A percentile compares a stretch with the other conserved stretches of the same genome.
Conservation (phyloP, 2,329 filamentous ascomycete species). For the Capronia americana region DNA sequence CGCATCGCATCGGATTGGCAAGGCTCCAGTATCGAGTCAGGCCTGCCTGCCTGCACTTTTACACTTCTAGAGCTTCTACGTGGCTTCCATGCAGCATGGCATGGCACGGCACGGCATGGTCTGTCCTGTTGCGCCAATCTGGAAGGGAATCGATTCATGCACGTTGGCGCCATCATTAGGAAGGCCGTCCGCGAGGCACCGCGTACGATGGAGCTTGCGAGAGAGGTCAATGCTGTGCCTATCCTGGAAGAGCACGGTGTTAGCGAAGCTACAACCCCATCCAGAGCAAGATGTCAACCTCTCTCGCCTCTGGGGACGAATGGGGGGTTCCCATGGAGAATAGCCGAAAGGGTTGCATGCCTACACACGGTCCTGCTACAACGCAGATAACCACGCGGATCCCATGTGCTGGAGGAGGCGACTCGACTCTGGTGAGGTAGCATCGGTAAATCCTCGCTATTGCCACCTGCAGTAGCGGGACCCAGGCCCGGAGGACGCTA, state of each 20-base stretch:
- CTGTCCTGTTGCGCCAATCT: background rate
- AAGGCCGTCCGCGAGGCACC: background rate
- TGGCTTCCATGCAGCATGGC: constrained; percentile 1
- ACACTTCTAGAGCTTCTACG: constrained; percentile 2
- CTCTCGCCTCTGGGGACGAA: background rate
- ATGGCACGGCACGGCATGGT: background rate
- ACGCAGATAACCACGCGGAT: background rate
- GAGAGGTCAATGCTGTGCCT: background rate
- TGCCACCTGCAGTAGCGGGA: background rate
- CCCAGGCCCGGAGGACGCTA: background rate
- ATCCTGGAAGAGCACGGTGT: background rate
- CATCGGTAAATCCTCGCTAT: constrained; percentile 4
- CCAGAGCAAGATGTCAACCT: background rate
- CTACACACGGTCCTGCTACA: background rate
- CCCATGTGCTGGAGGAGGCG: background rate
- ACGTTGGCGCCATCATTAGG: background rate
- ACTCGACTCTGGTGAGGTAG: background rate
- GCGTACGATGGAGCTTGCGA: background rate
- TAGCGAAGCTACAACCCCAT: background rate
- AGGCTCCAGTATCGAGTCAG: background rate
- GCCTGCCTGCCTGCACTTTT: background rate
- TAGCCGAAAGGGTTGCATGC: constrained; percentile 4
- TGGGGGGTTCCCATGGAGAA: background rate
- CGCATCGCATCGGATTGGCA: constrained; percentile 1
- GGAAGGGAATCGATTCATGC: background rate